Conservation (phyloP, 805 yeast species). For the Yarrowia divulgata region DNA sequence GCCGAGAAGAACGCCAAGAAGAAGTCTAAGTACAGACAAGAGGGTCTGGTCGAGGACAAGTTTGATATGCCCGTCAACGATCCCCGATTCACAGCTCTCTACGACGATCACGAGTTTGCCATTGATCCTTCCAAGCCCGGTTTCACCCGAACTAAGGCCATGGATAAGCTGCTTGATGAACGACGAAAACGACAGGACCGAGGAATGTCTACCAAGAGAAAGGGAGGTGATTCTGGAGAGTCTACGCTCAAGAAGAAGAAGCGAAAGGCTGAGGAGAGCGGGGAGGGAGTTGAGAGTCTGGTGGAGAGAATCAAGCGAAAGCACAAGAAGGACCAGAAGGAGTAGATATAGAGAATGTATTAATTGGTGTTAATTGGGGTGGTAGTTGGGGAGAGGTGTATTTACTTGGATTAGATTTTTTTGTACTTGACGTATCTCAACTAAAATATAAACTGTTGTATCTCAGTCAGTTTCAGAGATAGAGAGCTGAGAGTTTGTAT, state of each 20-base stretch:
- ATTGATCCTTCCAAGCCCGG: slow-evolving; percentile 94
- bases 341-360: not conserved
- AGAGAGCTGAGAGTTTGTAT: too few relatives aligned
- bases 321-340: slow-evolving; percentile 5
- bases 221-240: not conserved
- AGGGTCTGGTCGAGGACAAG: slow-evolving; percentile 55
- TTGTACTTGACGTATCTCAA: too few relatives aligned
- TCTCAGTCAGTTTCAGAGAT: too few relatives aligned
- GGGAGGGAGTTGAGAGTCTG: slow-evolving; percentile 3
- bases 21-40: slow-evolving; percentile 52
- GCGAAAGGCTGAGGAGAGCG: not conserved
- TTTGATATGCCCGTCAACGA: slow-evolving; percentile 74
- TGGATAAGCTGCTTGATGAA: slow-evolving; percentile 82
- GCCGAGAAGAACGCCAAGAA: slow-evolving; percentile 70
- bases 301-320: slow-evolving; percentile 28
- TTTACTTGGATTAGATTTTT: too few relatives aligned
- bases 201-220: slow-evolving; percentile 8
- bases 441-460: too few relatives aligned
- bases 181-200: slow-evolving; percentile 53
- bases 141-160: slow-evolving; percentile 83
- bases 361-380: too few relatives aligned
- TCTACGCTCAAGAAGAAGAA: not conserved
- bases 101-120: slow-evolving; percentile 87
- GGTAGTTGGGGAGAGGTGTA: too few relatives aligned
- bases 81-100: slow-evolving; percentile 83